Conservation (phyloP, 495 filamentous ascomycete genomes). For the Penicillium canariense region DNA sequence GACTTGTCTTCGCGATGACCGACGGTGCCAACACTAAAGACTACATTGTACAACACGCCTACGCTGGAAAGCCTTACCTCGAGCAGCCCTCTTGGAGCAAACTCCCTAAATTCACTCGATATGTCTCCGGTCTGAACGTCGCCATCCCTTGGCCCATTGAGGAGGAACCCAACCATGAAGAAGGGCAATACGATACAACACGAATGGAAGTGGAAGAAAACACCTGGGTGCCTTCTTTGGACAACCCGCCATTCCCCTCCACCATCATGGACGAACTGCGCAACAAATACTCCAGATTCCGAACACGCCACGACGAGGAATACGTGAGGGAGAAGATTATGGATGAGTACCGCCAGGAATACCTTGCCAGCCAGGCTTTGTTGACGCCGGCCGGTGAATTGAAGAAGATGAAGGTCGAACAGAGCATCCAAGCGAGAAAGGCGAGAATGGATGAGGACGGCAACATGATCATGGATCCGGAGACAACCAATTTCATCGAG, state of each 20-base stretch:
- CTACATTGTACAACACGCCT: conserved; percentile 70
- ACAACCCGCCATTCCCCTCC: conserved; percentile 73
- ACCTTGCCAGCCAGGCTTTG: conserved; percentile 50
- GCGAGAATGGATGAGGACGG: conserved; percentile 34
- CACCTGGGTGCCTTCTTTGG: conserved; percentile 73
- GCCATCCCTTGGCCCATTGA: conserved; percentile 71
- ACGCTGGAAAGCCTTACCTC: conserved; percentile 34
- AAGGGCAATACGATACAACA: conserved; percentile 65
- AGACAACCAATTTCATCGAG: conserved; percentile 37
- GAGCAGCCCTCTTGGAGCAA: conserved; percentile 33
- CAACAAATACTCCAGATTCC: conserved; percentile 79
- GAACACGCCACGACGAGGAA: conserved; percentile 72
- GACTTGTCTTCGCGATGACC: conserved; percentile 76
- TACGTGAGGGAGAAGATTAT: conserved; percentile 52
- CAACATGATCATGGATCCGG: conserved; percentile 34
- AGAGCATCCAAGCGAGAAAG: conserved; percentile 25
- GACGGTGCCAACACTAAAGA: conserved; percentile 61
- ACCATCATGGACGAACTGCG: conserved; percentile 83
- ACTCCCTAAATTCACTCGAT: conserved; percentile 41
- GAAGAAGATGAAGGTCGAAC: conserved; percentile 18
- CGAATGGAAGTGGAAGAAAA: conserved; percentile 70
- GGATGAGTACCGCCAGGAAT: conserved; percentile 58
- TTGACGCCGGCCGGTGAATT: conserved; percentile 44
- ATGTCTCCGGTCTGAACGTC: conserved; percentile 47
- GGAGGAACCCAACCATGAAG: conserved; percentile 39